Conservation (phyloP, 192 early-diverging fungal genomes). For the Radiomyces spectabilis region DNA sequence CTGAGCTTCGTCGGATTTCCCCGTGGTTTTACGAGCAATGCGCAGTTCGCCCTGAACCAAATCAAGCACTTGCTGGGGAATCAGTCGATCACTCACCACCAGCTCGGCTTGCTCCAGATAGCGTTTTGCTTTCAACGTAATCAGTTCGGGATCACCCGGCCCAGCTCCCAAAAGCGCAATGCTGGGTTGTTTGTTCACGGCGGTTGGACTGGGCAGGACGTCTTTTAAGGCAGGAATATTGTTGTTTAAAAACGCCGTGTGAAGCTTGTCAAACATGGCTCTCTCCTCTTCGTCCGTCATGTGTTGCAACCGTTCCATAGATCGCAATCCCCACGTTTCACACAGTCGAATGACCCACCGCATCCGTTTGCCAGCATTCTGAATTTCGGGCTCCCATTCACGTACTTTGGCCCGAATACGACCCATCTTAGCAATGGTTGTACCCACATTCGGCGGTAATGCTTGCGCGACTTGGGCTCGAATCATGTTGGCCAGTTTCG, state of each 20-base stretch:
- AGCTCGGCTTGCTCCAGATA: slow-evolving; percentile 67
- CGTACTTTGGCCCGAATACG: slow-evolving; percentile 54
- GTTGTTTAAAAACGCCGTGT: slow-evolving; percentile 52
- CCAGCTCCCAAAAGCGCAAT: slow-evolving; percentile 77
- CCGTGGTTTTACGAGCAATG: slow-evolving; percentile 59
- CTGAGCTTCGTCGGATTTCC: slow-evolving; percentile 65
- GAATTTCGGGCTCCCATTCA: slow-evolving; percentile 53
- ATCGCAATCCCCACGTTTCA: slow-evolving; percentile 75
- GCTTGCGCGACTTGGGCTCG: slow-evolving; percentile 55
- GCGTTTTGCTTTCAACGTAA: slow-evolving; percentile 64
- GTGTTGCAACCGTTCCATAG: slow-evolving; percentile 49
- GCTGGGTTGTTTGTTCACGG: slow-evolving; percentile 27
- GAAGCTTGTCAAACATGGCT: slow-evolving; percentile 44
- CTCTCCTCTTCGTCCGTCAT: slow-evolving; percentile 33
- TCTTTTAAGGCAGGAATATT: slow-evolving; percentile 20
- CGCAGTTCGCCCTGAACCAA: slow-evolving; percentile 47
- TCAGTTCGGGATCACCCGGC: slow-evolving; percentile 72
- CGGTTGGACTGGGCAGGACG: slow-evolving; percentile 1
- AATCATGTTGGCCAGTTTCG: slow-evolving; percentile 79
- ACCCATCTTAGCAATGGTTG: slow-evolving; percentile 69
- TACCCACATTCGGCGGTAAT: slow-evolving; percentile 52
- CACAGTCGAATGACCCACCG: slow-evolving; percentile 76
- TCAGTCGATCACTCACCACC: slow-evolving; percentile 77
- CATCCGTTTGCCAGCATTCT: slow-evolving; percentile 70
- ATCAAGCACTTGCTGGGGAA: slow-evolving; percentile 51